Base-by-base conservation (phyloP, 139 green algal species). In the Desmodesmus armatus region DNA sequence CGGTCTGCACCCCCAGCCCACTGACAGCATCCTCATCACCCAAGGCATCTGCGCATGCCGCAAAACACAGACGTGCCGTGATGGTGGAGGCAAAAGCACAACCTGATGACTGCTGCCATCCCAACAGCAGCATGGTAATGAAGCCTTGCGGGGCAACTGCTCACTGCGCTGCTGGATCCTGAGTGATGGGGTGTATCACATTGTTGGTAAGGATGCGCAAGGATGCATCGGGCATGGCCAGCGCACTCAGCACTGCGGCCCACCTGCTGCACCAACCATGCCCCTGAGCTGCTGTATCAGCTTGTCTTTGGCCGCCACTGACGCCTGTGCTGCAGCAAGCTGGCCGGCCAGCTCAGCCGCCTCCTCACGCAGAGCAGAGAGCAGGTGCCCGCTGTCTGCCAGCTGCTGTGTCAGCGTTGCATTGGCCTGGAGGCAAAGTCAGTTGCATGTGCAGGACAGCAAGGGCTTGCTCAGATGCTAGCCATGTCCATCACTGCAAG, bases 211-310 rank as follows among this genome's bases (percentile, higher is more conserved):
- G 11, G 23, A 37, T 58, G 35, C 53, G n/a, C 76, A 72, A 37
- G n/a, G 15, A n/a, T 51, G 5, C 49, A 33, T 9, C 25, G n/a
- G 4, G 31, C 13, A 15, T 72, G 19, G 21, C 37, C 15, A 39
- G 76, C 53, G 11, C 63, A 43, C 17, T 83, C 55, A n/a, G n/a
- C n/a, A n/a, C n/a, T n/a, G n/a, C n/a, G n/a, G n/a, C n/a, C n/a
- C n/a, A n/a, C n/a, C 6, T 60, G 43, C 7, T 65, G 49, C 43
- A 66, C 49, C n/a, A n/a, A n/a, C n/a, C n/a, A 80, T 7, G 5
- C 13, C 17, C 62, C 77, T 75, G 7, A 86, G 47, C 80, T 86
- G 80, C 21, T 80, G 49, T 49, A 86, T 80, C 4, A 86, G 43
- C 69, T 63, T 63, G 35, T 86, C 80, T 31, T 82, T 85, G 3